Evolutionary conservation across 106 monocot species (phyloP).

Genomic region (Vanilla planifolia): DNA sequence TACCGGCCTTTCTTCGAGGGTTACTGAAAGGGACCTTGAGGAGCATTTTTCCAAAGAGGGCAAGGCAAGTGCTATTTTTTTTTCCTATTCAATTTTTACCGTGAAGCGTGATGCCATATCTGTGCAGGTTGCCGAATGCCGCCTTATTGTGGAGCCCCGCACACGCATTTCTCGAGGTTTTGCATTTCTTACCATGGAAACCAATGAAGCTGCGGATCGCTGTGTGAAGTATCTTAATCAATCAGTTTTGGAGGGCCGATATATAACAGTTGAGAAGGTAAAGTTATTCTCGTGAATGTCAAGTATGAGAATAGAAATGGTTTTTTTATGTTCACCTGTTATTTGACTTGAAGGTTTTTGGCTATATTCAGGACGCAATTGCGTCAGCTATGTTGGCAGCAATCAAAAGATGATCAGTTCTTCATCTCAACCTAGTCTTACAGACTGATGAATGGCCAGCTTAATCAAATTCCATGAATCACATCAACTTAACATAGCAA

Average conservation of each 20-base stretch:
- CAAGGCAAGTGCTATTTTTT: conserved; percentile 41
- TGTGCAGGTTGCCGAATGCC: conserved; percentile 58
- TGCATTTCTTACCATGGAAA: conserved; percentile 91
- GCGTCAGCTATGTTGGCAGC: conserved; percentile 78
- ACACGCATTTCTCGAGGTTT: conserved; percentile 83
- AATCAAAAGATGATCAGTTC: conserved; percentile 82
- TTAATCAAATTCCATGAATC: conserved; percentile 63
- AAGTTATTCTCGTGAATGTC: background rate
- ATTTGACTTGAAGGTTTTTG: conserved; percentile 71
- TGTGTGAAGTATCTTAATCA: conserved; percentile 83
- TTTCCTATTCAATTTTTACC: background rate
- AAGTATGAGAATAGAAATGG: background rate
- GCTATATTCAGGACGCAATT: conserved; percentile 77
- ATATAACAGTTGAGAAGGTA: conserved; percentile 94
- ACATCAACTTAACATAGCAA: conserved; percentile 82
- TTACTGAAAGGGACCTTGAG: conserved; percentile 74
- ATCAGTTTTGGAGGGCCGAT: conserved; percentile 74
- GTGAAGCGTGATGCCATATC: too few species aligned
- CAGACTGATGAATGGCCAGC: conserved; percentile 81
- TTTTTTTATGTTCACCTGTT: conserved; percentile 9
- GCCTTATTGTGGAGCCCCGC: conserved; percentile 71
- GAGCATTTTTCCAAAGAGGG: conserved; percentile 86
- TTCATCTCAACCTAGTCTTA: conserved; percentile 65
- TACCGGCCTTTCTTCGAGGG: conserved; percentile 86
- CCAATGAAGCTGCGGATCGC: conserved; percentile 69